Percentiles rank a stretch among this genome's conserved stretches.
phyloP scores from a whole-genome alignment of 2,329 filamentous ascomycete species.

The Cephalotrichum gorgonifer region DNA sequence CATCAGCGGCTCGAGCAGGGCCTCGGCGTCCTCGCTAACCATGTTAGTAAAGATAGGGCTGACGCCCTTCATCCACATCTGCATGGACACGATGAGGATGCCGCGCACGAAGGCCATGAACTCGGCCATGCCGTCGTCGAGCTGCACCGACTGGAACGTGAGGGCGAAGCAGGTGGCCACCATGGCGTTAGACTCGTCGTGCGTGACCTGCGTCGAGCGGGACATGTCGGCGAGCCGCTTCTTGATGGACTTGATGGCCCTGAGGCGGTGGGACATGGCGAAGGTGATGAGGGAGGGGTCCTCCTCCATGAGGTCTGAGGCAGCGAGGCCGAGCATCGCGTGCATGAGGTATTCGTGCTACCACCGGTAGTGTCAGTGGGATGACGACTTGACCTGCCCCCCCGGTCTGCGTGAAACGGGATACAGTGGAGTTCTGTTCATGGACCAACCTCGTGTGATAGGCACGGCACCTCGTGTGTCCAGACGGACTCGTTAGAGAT shows the following conservation, averaged over 20 bases:
- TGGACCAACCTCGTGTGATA: conserved; percentile 50
- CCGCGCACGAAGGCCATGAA: conserved; percentile 52
- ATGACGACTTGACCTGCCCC: not conserved
- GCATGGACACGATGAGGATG: conserved; percentile 41
- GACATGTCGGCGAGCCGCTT: conserved; percentile 35
- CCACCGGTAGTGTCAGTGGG: conserved; percentile 8
- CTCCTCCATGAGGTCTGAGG: conserved; percentile 48
- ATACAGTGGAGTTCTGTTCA: not conserved
- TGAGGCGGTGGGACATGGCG: conserved; percentile 54
- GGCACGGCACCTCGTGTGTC: conserved; percentile 55
- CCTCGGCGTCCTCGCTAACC: conserved; percentile 27
- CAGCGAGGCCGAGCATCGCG: conserved; percentile 56
- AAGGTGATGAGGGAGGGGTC: conserved; percentile 41
- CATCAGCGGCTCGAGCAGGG: conserved; percentile 33
- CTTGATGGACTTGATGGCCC: conserved; percentile 54
- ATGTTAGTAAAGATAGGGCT: conserved; percentile 40
- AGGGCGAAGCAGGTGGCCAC: conserved; percentile 49
- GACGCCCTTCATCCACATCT: conserved; percentile 39
- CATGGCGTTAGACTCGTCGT: conserved; percentile 48
- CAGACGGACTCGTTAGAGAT: conserved; percentile 56
- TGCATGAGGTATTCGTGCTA: conserved; percentile 63
- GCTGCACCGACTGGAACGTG: conserved; percentile 46
- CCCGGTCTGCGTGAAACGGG: no score
- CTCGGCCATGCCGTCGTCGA: conserved; percentile 49
- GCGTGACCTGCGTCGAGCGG: conserved; percentile 24